Conservation (phyloP, 768 basidiomycete genomes). For the Scleroderma citrinum region DNA sequence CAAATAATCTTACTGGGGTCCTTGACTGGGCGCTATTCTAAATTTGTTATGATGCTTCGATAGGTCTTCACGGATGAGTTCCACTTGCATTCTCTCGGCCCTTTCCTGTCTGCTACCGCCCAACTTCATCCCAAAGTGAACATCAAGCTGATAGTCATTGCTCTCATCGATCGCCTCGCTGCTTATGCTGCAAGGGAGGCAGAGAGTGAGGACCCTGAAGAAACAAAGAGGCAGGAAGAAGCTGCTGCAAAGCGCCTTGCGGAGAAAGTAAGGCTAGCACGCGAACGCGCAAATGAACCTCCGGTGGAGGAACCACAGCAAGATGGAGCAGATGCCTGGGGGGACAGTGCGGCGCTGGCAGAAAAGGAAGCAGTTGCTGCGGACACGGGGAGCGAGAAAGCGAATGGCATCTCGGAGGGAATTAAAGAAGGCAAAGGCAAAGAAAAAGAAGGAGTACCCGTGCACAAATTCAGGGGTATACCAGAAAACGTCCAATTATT, state of each 20-base stretch:
- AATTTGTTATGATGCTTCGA: neutral
- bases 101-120: slow-evolving; percentile 93
- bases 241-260: slow-evolving; percentile 84
- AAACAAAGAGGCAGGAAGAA: slow-evolving; percentile 89
- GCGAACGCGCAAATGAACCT: slow-evolving; percentile 53
- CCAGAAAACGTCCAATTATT: slow-evolving; percentile 94
- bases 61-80: slow-evolving; percentile 99
- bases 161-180: slow-evolving; percentile 92
- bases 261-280: slow-evolving; percentile 76
- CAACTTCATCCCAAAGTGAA: slow-evolving; percentile 97
- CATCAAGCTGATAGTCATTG: slow-evolving; percentile 97
- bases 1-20: too few species aligned
- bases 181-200: slow-evolving; percentile 96
- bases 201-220: slow-evolving; percentile 93
- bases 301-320: slow-evolving; percentile 24
- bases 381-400: neutral
- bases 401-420: slow-evolving; percentile 18
- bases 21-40: neutral
- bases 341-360: slow-evolving; percentile 14
- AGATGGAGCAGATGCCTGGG: slow-evolving; percentile 24
- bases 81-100: slow-evolving; percentile 91
- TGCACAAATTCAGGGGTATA: slow-evolving; percentile 88
- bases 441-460: slow-evolving; percentile 48
- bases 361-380: slow-evolving; percentile 11
- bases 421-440: slow-evolving; percentile 47